Conservation (phyloP, 768 basidiomycete genomes). For the Boletus edulis region DNA sequence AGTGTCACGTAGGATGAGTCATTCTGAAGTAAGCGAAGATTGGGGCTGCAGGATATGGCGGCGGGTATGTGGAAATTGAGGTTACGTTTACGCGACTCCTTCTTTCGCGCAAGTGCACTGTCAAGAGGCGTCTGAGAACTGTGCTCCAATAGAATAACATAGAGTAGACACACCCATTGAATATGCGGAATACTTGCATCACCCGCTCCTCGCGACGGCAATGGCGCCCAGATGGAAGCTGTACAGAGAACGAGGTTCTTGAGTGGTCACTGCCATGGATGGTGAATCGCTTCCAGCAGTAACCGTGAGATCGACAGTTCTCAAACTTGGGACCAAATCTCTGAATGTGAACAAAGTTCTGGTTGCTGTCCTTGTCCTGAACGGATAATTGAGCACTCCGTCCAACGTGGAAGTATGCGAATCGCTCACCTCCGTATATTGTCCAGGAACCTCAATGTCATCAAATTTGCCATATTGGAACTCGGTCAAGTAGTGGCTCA, state of each 20-base stretch:
- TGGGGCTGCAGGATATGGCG: conserved; percentile 79
- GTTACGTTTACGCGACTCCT: conserved; percentile 91
- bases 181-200: conserved; percentile 89
- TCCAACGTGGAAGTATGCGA: background rate
- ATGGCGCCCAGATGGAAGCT: conserved; percentile 81
- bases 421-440: conserved; percentile 86
- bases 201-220: conserved; percentile 91
- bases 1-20: conserved; percentile 90
- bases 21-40: conserved; percentile 82
- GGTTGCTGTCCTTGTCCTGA: conserved; percentile 93
- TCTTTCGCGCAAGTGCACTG: conserved; percentile 82
- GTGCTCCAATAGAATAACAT: background rate
- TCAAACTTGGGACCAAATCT: conserved; percentile 92
- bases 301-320: conserved; percentile 81
- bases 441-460: conserved; percentile 97
- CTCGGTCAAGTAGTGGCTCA: conserved; percentile 93
- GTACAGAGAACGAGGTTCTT: conserved; percentile 86
- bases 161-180: conserved; percentile 68
- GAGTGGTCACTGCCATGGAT: conserved; percentile 90
- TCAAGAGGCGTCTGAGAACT: conserved; percentile 1
- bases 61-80: conserved; percentile 89
- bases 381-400: conserved; percentile 7
- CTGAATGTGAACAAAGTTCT: conserved; percentile 85
- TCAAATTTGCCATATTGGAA: conserved; percentile 98
- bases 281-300: conserved; percentile 86